Percentiles rank a stretch among this genome's conserved stretches.
phyloP scores from a whole-genome alignment of 352 stramenopile genomes.

The Pythium biforme region DNA sequence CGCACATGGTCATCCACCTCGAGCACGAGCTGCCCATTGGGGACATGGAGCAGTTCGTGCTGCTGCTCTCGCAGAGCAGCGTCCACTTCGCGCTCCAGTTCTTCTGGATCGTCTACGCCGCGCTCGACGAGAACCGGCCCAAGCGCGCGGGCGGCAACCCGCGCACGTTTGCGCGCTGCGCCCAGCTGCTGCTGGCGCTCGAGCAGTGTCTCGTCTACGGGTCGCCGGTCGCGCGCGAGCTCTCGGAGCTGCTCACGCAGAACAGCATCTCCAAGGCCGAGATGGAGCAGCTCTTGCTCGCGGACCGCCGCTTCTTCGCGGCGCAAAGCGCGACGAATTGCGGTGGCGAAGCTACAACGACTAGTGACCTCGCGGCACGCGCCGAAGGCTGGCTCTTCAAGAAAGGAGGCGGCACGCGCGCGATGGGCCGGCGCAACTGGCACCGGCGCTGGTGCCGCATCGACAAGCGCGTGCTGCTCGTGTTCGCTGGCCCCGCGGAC shows the following conservation, averaged over 20 bases:
- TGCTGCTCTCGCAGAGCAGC: slow-evolving; percentile 71
- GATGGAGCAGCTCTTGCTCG: slow-evolving; percentile 71
- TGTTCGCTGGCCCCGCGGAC: slow-evolving; percentile 56
- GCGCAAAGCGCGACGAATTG: slow-evolving; percentile 13
- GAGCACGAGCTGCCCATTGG: slow-evolving; percentile 76
- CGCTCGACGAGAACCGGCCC: slow-evolving; percentile 75
- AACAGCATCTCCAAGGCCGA: slow-evolving; percentile 67
- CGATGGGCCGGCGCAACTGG: slow-evolving; percentile 79
- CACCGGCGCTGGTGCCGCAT: slow-evolving; percentile 73
- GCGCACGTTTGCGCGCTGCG: slow-evolving; percentile 67
- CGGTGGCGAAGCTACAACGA: too few relatives aligned
- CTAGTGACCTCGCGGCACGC: neutral
- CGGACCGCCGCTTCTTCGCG: slow-evolving; percentile 72
- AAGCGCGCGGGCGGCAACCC: slow-evolving; percentile 56
- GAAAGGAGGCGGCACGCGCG: slow-evolving; percentile 74
- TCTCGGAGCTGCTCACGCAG: slow-evolving; percentile 51
- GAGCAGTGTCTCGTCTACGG: slow-evolving; percentile 84
- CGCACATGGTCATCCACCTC: slow-evolving; percentile 82
- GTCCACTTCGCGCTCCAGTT: slow-evolving; percentile 82
- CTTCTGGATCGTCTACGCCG: slow-evolving; percentile 83
- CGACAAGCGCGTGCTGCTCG: slow-evolving; percentile 70
- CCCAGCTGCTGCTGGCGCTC: slow-evolving; percentile 65
- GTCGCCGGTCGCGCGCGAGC: slow-evolving; percentile 53
- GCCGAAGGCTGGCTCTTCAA: slow-evolving; percentile 72
- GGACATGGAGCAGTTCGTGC: slow-evolving; percentile 77